Base-by-base conservation (phyloP, 257 asterid species). In the Rauvolfia tetraphylla region DNA sequence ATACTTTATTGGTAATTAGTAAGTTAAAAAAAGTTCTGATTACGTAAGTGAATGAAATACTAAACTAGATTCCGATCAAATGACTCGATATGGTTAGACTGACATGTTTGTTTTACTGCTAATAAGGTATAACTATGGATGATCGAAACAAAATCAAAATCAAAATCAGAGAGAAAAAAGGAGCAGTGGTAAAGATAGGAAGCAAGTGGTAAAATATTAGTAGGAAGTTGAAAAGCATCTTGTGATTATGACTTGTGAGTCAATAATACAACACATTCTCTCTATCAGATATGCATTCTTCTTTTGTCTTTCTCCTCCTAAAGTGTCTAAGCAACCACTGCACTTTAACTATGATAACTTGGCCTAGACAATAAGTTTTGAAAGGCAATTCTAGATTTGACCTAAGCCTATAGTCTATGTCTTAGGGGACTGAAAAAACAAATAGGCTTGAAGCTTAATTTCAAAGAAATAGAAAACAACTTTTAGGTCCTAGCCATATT, bases 201-300 rank as follows among this genome's bases (percentile, higher is more conserved):
- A 49, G 6, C 6, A 49, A 51, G 59, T 13, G 61, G 22, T 67
- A 27, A 71, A 22, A 41, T 10, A 71, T 34, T 33, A 12, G 25
- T 41, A 8, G 44, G 44, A 41, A 41, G 9, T 33, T 18, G 5
- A 33, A 5, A 39, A 10, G 66, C 58, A 81, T 71, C 57, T 54
- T 29, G 31, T 76, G 84, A 53, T 20, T 27, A 29, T 33, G 76
- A 79, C 76, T 61, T 68, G 44, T 29, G 59, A 49, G 10, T 46
- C 38, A 74, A 36, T 75, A 14, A 68, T 46, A 75, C 4, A 38
- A 67, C 48, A 22, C n/a, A 6, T 31, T 75, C 36, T 65, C 2
- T 34, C 54, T 56, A 31, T 42, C 17, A 20, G 20, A 42, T 63
- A 36, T 15, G 41, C 6, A 0, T 20, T 56, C 63, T 1, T 56